Percentiles rank a stretch among this genome's conserved stretches.
These are phyloP conservation scores for Lachancea cidri DNA, from an alignment of 805 yeast genomes.

Conservation along the genomic window DNA sequence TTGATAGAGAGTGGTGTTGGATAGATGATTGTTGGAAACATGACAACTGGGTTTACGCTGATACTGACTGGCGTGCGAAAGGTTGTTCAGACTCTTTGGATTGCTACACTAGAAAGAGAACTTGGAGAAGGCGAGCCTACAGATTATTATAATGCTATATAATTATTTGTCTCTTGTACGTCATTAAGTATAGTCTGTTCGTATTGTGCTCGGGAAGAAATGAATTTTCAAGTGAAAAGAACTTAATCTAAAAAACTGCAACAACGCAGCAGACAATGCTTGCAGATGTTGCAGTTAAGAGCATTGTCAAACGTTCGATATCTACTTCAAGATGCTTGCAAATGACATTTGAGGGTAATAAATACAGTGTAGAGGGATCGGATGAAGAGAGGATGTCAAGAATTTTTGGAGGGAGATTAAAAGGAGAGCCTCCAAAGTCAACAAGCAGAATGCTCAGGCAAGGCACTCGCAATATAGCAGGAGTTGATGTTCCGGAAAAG, in stretches of 20 bases:
- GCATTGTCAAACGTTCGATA: slow-evolving; percentile 1
- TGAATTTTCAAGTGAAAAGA: not conserved
- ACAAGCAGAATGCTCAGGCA: slow-evolving; percentile 30
- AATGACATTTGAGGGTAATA: slow-evolving; percentile 36
- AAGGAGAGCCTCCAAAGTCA: slow-evolving; percentile 44
- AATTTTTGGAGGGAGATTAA: slow-evolving; percentile 53
- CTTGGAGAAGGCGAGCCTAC: slow-evolving; percentile 22
- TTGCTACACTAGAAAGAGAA: slow-evolving; percentile 25
- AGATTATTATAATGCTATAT: slow-evolving; percentile 1
- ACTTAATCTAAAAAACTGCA: not conserved
- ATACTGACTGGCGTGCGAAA: slow-evolving; percentile 23
- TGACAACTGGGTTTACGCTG: slow-evolving; percentile 23
- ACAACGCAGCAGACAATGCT: slow-evolving; percentile 1
- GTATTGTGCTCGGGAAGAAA: no score
- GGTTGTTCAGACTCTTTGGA: slow-evolving; percentile 25
- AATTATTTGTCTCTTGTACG: not conserved
- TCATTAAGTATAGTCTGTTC: not conserved
- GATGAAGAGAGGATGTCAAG: slow-evolving; percentile 44
- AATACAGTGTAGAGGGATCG: slow-evolving; percentile 25
- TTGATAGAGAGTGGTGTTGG: slow-evolving; percentile 23
- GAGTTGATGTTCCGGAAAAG: slow-evolving; percentile 72
- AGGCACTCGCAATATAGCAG: slow-evolving; percentile 38
- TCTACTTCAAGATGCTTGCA: slow-evolving; percentile 1
- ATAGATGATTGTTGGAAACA: slow-evolving; percentile 27
- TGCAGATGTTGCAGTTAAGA: not conserved